Evolutionary conservation across 2,329 filamentous ascomycete species (phyloP), one percentile per base, ranked within the genome.

Genomic region (Epichloe coenophiala): DNA sequence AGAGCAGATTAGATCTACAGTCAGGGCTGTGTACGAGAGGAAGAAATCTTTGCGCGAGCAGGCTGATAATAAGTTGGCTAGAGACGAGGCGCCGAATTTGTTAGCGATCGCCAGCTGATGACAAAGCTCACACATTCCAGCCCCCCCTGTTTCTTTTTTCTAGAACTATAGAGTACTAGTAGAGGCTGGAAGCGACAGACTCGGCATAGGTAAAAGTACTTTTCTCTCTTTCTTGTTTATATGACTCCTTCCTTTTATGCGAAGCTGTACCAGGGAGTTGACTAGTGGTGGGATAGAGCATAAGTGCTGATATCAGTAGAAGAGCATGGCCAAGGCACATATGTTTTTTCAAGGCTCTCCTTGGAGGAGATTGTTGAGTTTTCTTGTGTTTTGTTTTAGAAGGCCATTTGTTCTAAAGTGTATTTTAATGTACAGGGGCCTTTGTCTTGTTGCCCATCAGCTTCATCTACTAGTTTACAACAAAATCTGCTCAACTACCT

Each of bases 1-100:
- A 47, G 85, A 87, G 51, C 81, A 86, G 66, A 87, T 93, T 19
- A 82, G 80, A 56, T 75, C 81, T 19, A 88, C 88, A 2, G 81
- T 98, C 0, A 73, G 84, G 48, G 93, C 89, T 3, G 88, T 98
- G 2, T 98, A 95, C 66, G 88, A 96, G 73, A 76, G 93, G 54
- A 95, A 95, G 75, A 93, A 84, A 71, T 79, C 74, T 63, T 60
- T 71, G 53, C 73, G 89, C 15, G 67, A 84, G 60, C 72, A 80
- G 54, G 67, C 63, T 17, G 76, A 81, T 59, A 62, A 58, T 5
- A 61, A 57, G 3, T 63, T 65, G 44, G 55, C 58, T 61, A 40
- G 70, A 71, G 51, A 65, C 65, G 49, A 51, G 43, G 48, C 45
- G 38, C 31, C 42, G 8, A 21, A 47, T n/a, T 39, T 35, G n/a